These are phyloP conservation scores for Arthrobotrys sphaeroides DNA, from an alignment of 2,329 filamentous ascomycete genomes.

Conservation along the genomic window DNA sequence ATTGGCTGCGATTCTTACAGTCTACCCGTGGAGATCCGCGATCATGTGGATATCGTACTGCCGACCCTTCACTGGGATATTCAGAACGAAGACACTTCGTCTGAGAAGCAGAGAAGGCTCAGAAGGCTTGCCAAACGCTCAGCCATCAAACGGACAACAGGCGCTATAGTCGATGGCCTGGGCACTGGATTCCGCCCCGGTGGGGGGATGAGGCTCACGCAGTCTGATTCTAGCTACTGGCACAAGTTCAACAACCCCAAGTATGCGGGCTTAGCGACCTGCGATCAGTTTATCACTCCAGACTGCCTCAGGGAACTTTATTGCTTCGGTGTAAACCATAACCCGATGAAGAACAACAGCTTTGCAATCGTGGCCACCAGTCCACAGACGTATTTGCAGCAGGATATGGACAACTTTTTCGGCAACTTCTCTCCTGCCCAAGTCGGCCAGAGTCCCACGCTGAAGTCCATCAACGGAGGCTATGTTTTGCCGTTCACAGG, in stretches of 20 bases:
- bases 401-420: conserved; percentile 66
- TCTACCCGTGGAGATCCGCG: conserved; percentile 60
- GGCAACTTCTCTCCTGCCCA: conserved; percentile 63
- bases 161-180: conserved; percentile 37
- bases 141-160: neutral
- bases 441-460: conserved; percentile 63
- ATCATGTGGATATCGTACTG: conserved; percentile 63
- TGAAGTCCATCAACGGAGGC: conserved; percentile 65
- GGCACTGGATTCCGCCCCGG: conserved; percentile 32
- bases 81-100: conserved; percentile 23
- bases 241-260: conserved; percentile 33
- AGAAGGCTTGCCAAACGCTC: conserved; percentile 39
- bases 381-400: conserved; percentile 66
- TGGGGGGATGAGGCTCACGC: conserved; percentile 24
- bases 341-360: conserved; percentile 63
- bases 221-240: conserved; percentile 20
- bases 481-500: conserved; percentile 55
- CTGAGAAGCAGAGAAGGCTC: conserved; percentile 31
- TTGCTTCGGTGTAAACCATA: conserved; percentile 48
- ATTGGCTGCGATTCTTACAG: conserved; percentile 63
- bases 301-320: conserved; percentile 67
- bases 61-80: conserved; percentile 62
- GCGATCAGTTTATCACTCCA: conserved; percentile 68
- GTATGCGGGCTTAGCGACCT: conserved; percentile 58
- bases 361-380: conserved; percentile 68